Conservation (phyloP, 345 rosid genomes). For the Gossypium sturtianum region DNA sequence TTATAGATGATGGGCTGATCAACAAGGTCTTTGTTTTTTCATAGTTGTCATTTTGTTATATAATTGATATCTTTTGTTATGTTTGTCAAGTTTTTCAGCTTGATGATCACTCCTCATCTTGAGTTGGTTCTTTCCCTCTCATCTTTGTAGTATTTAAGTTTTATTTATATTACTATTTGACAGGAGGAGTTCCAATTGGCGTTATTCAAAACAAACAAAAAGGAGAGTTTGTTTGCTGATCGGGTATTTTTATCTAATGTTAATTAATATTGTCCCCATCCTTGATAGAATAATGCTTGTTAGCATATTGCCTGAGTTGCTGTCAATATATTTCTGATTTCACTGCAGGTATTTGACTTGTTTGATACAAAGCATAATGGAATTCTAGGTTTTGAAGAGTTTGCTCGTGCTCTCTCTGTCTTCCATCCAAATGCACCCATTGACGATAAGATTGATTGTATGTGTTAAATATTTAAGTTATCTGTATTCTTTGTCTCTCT, state of each 20-base stretch:
- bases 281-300: neutral
- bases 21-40: conserved; percentile 56
- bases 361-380: conserved; percentile 98
- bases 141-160: neutral
- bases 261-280: neutral
- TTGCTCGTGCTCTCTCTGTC: conserved; percentile 97
- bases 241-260: conserved; percentile 43
- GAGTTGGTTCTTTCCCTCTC: neutral
- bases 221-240: conserved; percentile 98
- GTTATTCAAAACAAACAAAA: conserved; percentile 90
- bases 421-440: conserved; percentile 96
- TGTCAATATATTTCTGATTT: neutral
- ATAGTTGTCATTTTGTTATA: neutral
- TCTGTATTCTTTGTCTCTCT: neutral
- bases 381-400: conserved; percentile 93
- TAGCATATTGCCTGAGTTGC: neutral
- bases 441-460: conserved; percentile 92
- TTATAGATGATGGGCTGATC: conserved; percentile 92
- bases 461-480: conserved; percentile 12
- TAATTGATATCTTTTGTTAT: neutral
- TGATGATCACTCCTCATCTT: neutral
- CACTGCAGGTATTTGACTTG: conserved; percentile 84
- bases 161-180: conserved; percentile 8
- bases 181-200: conserved; percentile 99
- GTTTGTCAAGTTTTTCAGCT: conserved; percentile 5